These are phyloP conservation scores for Coemansia sp. DNA, from an alignment of 192 early-diverging fungal genomes.

Conservation along the genomic window DNA sequence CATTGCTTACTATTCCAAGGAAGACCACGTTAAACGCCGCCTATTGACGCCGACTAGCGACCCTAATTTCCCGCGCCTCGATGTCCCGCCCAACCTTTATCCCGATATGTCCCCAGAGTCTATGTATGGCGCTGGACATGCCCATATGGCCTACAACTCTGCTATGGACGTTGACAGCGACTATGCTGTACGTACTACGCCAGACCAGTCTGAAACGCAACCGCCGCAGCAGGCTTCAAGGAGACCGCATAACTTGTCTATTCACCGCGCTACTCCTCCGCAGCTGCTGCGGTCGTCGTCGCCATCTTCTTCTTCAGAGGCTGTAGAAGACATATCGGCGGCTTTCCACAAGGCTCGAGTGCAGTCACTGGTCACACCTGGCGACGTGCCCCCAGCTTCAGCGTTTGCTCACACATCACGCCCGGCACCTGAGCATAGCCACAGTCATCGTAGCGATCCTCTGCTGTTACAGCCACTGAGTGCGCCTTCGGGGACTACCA, in stretches of 20 bases:
- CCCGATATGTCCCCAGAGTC: constrained; percentile 72
- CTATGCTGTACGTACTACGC: constrained; percentile 13
- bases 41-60: constrained; percentile 72
- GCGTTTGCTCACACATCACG: constrained; percentile 20
- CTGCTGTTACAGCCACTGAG: constrained; percentile 35
- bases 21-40: constrained; percentile 67
- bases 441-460: constrained; percentile 11
- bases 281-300: background rate
- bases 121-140: constrained; percentile 56
- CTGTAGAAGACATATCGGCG: constrained; percentile 40
- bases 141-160: constrained; percentile 6
- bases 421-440: constrained; percentile 31
- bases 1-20: constrained; percentile 89
- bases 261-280: background rate
- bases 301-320: background rate
- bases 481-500: constrained; percentile 14
- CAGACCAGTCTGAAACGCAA: background rate
- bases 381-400: constrained; percentile 20
- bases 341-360: constrained; percentile 52
- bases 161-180: constrained; percentile 18
- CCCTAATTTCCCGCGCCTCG: constrained; percentile 66
- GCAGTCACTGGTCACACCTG: constrained; percentile 41
- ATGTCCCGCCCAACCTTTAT: constrained; percentile 81
- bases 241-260: constrained; percentile 12
- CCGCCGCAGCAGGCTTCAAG: constrained; percentile 2